Evolutionary conservation across 169 alveolate species (phyloP).

Genomic region (Perkinsus chesapeaki): DNA sequence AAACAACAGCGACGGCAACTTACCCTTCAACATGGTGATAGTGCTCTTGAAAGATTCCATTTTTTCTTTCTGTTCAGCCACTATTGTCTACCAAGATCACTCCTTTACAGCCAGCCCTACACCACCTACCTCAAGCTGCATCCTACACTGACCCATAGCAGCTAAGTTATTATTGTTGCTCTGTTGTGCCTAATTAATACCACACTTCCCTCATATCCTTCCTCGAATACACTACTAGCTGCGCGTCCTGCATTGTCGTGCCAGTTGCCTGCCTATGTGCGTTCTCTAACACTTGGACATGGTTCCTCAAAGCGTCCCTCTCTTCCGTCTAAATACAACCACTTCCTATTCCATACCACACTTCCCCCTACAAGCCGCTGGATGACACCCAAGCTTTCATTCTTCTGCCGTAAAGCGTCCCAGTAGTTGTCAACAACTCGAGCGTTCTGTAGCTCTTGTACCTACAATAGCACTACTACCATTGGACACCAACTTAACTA

Average conservation of each 20-base stretch:
- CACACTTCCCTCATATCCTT: background rate
- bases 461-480: background rate
- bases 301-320: background rate
- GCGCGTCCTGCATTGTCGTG: background rate
- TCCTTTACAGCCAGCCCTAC: background rate
- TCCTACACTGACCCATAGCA: background rate
- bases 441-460: background rate
- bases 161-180: background rate
- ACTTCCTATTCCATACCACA: background rate
- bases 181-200: background rate
- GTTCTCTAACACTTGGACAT: background rate
- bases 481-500: background rate
- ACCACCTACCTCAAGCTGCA: background rate
- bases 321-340: background rate
- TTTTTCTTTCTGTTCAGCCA: background rate
- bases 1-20: background rate
- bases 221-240: background rate
- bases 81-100: background rate
- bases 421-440: background rate
- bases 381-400: background rate
- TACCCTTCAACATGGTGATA: background rate
- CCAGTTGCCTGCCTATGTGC: background rate
- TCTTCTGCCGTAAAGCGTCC: background rate
- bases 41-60: background rate
- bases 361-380: background rate